These are phyloP conservation scores for Proliferodiscus dingleyae DNA, from an alignment of 2,329 filamentous ascomycete genomes.

Conservation along the genomic window DNA sequence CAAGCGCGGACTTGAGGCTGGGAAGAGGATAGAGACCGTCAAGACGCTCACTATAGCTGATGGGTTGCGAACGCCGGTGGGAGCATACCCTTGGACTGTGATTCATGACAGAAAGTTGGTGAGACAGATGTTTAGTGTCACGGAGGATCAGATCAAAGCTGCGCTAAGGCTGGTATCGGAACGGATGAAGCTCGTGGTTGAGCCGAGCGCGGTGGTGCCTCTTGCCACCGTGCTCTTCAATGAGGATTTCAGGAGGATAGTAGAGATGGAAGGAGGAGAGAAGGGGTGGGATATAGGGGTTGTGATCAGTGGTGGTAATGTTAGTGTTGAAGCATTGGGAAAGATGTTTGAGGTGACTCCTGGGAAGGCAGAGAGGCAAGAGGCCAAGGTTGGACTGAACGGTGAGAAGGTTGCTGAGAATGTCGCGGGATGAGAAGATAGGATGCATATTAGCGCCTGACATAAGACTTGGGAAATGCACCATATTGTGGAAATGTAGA, in stretches of 20 bases:
- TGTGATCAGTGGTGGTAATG: constrained; percentile 57
- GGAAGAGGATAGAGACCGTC: constrained; percentile 62
- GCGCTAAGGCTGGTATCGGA: constrained; percentile 78
- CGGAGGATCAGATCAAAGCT: constrained; percentile 73
- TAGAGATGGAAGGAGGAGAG: constrained; percentile 65
- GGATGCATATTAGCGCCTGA: too few relatives aligned
- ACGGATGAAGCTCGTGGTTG: constrained; percentile 84
- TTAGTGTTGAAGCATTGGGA: constrained; percentile 49
- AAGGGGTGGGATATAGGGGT: constrained; percentile 68
- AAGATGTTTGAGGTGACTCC: constrained; percentile 39
- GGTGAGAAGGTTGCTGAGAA: constrained; percentile 13
- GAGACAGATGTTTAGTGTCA: constrained; percentile 64
- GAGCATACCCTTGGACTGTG: constrained; percentile 68
- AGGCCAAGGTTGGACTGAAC: constrained; percentile 3
- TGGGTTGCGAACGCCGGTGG: constrained; percentile 79
- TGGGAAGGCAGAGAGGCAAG: constrained; percentile 4
- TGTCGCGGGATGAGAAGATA: constrained; percentile 8
- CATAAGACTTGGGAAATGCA: too few relatives aligned
- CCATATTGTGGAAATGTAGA: too few relatives aligned
- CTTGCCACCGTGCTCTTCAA: constrained; percentile 80
- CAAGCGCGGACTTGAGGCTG: constrained; percentile 61
- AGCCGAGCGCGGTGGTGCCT: constrained; percentile 81
- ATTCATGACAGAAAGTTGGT: constrained; percentile 71
- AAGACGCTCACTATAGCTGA: constrained; percentile 80
- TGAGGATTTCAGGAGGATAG: constrained; percentile 71